These are phyloP conservation scores for Ophiostoma ulmi DNA, from an alignment of 2,329 filamentous ascomycete genomes.

Conservation along the genomic window DNA sequence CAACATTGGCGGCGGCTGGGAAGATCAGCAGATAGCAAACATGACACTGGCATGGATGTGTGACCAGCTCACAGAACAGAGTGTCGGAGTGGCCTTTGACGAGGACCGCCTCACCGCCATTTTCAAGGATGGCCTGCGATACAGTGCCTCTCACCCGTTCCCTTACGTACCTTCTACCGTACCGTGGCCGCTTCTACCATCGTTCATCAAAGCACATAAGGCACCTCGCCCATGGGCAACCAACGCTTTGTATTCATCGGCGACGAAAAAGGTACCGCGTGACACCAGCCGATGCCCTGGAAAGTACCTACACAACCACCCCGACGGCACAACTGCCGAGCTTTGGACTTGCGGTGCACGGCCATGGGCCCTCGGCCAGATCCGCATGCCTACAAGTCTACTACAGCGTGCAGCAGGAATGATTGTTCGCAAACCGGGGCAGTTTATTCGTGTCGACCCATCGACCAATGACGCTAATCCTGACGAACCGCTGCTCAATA, in stretches of 20 bases:
- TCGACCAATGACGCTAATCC: constrained; percentile 36
- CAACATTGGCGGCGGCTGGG: constrained; percentile 58
- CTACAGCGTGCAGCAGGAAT: constrained; percentile 32
- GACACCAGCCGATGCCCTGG: constrained; percentile 32
- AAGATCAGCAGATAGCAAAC: constrained; percentile 35
- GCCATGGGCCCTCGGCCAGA: constrained; percentile 33
- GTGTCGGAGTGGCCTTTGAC: constrained; percentile 35
- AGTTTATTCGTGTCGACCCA: constrained; percentile 37
- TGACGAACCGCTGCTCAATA: constrained; percentile 35
- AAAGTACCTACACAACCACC: constrained; percentile 29
- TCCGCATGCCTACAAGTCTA: constrained; percentile 30
- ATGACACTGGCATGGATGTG: constrained; percentile 37
- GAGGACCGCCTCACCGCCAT: constrained; percentile 28
- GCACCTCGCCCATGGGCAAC: background rate
- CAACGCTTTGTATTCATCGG: background rate
- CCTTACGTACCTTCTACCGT: constrained; percentile 29
- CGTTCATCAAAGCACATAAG: background rate
- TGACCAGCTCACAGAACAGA: constrained; percentile 33
- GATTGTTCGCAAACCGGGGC: constrained; percentile 35
- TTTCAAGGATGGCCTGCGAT: constrained; percentile 33
- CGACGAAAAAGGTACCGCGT: constrained; percentile 13
- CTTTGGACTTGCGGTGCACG: constrained; percentile 30
- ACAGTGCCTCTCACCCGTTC: constrained; percentile 34
- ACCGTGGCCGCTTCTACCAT: background rate
- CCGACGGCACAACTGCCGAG: constrained; percentile 18